phyloP scores from a whole-genome alignment of 2,329 filamentous ascomycete species.

The Fusarium temperatum region DNA sequence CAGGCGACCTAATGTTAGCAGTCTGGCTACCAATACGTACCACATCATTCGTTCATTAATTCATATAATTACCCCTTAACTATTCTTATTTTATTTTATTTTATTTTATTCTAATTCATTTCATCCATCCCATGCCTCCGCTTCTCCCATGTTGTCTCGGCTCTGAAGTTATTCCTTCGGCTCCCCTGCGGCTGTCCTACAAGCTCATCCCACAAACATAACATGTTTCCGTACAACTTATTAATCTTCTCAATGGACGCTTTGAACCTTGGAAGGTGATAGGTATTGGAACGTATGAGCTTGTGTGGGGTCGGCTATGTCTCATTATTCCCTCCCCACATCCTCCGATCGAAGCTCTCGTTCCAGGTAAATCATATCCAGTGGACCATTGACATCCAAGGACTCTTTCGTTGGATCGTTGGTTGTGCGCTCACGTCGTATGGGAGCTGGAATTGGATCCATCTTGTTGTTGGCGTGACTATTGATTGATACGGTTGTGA shows the following conservation, averaged over 20 bases:
- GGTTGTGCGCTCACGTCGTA: background rate
- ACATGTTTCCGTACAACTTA: constrained; percentile 13
- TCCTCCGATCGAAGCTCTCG: constrained; percentile 18
- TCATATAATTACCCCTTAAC: constrained; percentile 5
- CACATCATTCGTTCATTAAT: background rate
- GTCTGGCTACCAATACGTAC: constrained; percentile 3
- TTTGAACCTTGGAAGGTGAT: constrained; percentile 7
- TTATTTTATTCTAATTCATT: background rate
- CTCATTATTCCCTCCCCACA: constrained; percentile 32
- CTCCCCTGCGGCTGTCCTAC: background rate
- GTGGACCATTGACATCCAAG: constrained; percentile 11
- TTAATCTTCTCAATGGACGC: constrained; percentile 9
- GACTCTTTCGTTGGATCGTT: constrained; percentile 8
- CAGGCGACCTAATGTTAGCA: constrained; percentile 3
- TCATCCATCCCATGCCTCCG: background rate
- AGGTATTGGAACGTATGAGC: constrained; percentile 19
- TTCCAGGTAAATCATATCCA: constrained; percentile 12
- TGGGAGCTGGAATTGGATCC: background rate
- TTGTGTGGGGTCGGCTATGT: constrained; percentile 29
- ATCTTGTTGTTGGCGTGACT: background rate
- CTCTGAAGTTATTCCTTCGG: background rate
- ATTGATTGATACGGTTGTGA: background rate
- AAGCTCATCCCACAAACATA: background rate
- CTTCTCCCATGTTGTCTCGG: background rate
- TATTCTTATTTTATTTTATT: background rate